Evolutionary conservation across 805 yeast genomes (phyloP), one percentile per base, ranked within the genome.

Genomic region (Nakazawaea ambrosiae): DNA sequence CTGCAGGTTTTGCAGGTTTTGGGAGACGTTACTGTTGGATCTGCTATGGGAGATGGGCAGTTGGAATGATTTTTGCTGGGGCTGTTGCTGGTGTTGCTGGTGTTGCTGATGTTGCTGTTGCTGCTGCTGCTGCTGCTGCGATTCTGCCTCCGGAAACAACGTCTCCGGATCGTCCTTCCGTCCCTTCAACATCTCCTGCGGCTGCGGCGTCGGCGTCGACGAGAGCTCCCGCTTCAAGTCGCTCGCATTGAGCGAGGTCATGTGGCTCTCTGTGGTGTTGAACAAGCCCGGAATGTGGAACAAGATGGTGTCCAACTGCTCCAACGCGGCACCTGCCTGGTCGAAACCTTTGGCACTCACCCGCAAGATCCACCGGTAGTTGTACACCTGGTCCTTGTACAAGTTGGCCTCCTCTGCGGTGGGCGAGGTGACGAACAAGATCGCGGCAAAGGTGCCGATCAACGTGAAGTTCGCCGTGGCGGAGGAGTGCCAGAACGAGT

Each of bases 401-500:
- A 70, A 64, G 28, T 63, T 64, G 0, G 81, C 70, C 50, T 87
- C 96, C 38, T 78, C 85, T 14, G 69, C 57, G 0, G 71, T 50
- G 7, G 67, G 55, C 1, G 92, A 64, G 0, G 96, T 82, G 12
- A 81, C 79, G 49, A 72, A 84, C 38, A 89, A 60, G 10, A 89
- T 63, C 0, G 94, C 80, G 0, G 96, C 95, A 66, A 89, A 89
- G 0, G 90, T 75, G 2, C 96, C 96, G 27, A 88, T 85, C 26
- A 85, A 59, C 5, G 95, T 77, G 45, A 89, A 75, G 50, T 85
- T 86, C 11, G 82, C 70, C 0, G 92, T 69, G 0, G 95, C 74
- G 2, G 88, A 75, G 2, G 88, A 75, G 58, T 85, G 92, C 96
- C 96, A 89, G 55, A 87, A 88, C 9, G 95, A 76, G 53, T 80